These are phyloP conservation scores for Mycena kentingensis DNA, from an alignment of 768 basidiomycete genomes.

Conservation along the genomic window DNA sequence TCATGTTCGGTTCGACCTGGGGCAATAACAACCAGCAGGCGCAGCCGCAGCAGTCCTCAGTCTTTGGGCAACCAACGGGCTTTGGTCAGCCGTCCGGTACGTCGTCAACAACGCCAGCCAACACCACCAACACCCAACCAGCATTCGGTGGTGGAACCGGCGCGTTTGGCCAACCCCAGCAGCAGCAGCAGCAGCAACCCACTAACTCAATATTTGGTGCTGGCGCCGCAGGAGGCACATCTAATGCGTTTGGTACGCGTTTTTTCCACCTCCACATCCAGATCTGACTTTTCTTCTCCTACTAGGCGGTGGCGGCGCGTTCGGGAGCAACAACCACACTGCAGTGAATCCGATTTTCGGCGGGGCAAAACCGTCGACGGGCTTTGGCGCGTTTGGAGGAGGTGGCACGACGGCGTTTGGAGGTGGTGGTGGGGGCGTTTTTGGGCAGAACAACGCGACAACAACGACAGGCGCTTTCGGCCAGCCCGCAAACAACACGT, in stretches of 20 bases:
- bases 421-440: slow-evolving; percentile 46
- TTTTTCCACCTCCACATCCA: slow-evolving; percentile 22
- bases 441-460: slow-evolving; percentile 38
- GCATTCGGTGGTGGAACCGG: slow-evolving; percentile 54
- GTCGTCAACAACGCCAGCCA: slow-evolving; percentile 27
- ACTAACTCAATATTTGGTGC: slow-evolving; percentile 82
- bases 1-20: slow-evolving; percentile 80
- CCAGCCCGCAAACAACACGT: slow-evolving; percentile 38
- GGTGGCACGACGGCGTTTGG: slow-evolving; percentile 55
- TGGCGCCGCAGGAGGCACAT: slow-evolving; percentile 31
- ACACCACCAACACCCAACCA: slow-evolving; percentile 33
- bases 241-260: slow-evolving; percentile 48
- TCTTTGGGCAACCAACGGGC: slow-evolving; percentile 70
- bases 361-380: slow-evolving; percentile 66
- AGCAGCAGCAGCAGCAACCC: slow-evolving; percentile 61
- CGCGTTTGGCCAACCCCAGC: slow-evolving; percentile 61
- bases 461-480: slow-evolving; percentile 44
- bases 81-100: slow-evolving; percentile 64
- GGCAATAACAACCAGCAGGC: slow-evolving; percentile 64
- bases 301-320: slow-evolving; percentile 51
- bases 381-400: slow-evolving; percentile 77
- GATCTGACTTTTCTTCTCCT: slow-evolving; percentile 18
- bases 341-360: slow-evolving; percentile 57
- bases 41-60: slow-evolving; percentile 54
- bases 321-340: slow-evolving; percentile 41